phyloP scores from a whole-genome alignment of 768 basidiomycete species.

The Lentinula edodes region DNA sequence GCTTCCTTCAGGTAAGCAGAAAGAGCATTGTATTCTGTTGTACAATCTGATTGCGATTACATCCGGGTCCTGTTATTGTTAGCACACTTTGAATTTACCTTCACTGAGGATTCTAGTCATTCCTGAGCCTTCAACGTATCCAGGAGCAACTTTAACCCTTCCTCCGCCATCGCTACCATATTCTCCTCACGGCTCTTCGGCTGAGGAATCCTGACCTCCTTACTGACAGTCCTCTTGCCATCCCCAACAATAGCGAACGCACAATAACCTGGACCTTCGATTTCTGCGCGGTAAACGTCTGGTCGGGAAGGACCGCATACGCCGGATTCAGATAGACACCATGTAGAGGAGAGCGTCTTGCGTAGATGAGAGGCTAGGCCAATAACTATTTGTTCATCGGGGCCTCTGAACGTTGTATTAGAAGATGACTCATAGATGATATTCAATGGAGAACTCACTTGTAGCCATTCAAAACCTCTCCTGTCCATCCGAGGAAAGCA shows the following conservation, averaged over 20 bases:
- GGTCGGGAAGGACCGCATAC: conserved; percentile 1
- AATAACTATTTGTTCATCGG: not conserved
- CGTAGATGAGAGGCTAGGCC: not conserved
- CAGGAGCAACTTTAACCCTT: not conserved
- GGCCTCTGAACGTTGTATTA: not conserved
- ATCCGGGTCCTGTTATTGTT: not conserved
- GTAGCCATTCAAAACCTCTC: not conserved
- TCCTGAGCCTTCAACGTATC: conserved; percentile 1
- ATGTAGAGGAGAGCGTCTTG: not conserved
- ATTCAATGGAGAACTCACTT: not conserved
- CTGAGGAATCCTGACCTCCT: not conserved
- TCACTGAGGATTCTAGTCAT: not conserved
- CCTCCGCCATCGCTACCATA: conserved; percentile 3
- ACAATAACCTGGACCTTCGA: not conserved
- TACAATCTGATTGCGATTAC: too few relatives aligned
- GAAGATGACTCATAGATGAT: not conserved
- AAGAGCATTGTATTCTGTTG: too few relatives aligned
- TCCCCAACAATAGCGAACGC: not conserved
- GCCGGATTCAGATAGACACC: conserved; percentile 1
- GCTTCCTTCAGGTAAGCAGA: too few relatives aligned
- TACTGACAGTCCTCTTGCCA: not conserved
- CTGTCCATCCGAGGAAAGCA: conserved; percentile 1
- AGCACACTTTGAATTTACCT: not conserved
- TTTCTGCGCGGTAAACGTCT: not conserved
- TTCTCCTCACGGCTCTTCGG: not conserved